Base-by-base conservation (phyloP, 2,329 filamentous ascomycete genomes). In the Ascochyta viciae-villosae region DNA sequence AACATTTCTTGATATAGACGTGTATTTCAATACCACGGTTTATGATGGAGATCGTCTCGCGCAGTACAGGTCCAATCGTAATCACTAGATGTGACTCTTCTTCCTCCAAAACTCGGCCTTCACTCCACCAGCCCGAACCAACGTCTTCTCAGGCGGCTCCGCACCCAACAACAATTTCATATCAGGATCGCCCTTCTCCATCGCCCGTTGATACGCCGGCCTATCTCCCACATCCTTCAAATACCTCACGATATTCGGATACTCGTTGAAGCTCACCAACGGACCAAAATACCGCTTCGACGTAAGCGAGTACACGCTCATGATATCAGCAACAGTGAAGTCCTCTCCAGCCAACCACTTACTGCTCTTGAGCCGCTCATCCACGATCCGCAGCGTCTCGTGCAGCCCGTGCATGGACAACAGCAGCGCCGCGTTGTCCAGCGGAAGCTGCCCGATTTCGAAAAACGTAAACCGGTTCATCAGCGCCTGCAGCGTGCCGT, bases 311-410 rank as follows among this genome's bases (percentile, higher is more conserved):
- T 83, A 87, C 0, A 88, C 78, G 9, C 74, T 75, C 85, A 89
- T 87, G 46, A 88, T 77, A 72, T 90, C 87, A 0, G 87, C 87
- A 2, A 78, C 84, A 0, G 84, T 88, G 54, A 90, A 83, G 46
- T 85, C 77, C 0, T 80, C 73, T 2, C 87, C 87, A 0, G 82
- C 85, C 12, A 90, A 73, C 78, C 81, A 89, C 16, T 76, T 68
- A 38, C 75, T 80, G 1, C 74, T 55, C 3, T 58, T 64, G 4
- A 89, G 65, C 12, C 82, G 74, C 5, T 78, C 69, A 35, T 89
- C 79, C 23, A 86, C 50, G 9, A 76, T 54, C 27, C 56, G 51
- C 22, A 88, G 63, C 1, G 75, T 67, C 15, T 66, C 65, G 2
- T 72, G 53, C 6, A 82, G 60, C 9, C 74, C 74, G 2, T 64